Conservation (phyloP, 257 asterid species). For the Cinchona pubescens region DNA sequence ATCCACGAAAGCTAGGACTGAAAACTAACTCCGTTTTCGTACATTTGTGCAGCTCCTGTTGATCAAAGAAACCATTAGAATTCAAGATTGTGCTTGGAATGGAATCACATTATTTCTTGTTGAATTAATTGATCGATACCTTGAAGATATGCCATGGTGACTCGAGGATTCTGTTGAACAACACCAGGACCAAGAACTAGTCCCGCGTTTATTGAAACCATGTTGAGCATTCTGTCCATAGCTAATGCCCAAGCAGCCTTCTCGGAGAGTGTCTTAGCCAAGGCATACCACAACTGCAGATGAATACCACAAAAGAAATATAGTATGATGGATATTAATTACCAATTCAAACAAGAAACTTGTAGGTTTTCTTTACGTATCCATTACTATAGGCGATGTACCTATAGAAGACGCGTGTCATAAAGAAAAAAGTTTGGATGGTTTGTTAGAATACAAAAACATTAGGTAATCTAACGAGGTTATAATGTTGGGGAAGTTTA, state of each 20-base stretch:
- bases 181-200: conserved; percentile 42
- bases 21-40: conserved; percentile 44
- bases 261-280: conserved; percentile 45
- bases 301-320: not conserved
- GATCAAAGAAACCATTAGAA: not conserved
- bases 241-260: conserved; percentile 51
- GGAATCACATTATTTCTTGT: not conserved
- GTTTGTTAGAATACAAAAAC: not conserved
- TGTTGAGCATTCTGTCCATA: conserved; percentile 41
- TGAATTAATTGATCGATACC: conserved; percentile 19
- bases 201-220: conserved; percentile 47
- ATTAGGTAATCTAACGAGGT: not conserved
- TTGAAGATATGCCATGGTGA: conserved; percentile 45
- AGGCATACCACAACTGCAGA: conserved; percentile 43
- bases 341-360: not conserved
- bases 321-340: no score
- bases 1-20: conserved; percentile 36
- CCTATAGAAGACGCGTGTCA: not conserved
- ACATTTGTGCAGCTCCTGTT: conserved; percentile 44
- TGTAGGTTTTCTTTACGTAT: not conserved
- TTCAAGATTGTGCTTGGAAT: not conserved
- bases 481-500: not conserved
- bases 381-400: not conserved
- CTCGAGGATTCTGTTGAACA: conserved; percentile 32
- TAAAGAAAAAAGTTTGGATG: not conserved